Base-by-base conservation (phyloP, 2,329 filamentous ascomycete species). In the Cercospora sp. region DNA sequence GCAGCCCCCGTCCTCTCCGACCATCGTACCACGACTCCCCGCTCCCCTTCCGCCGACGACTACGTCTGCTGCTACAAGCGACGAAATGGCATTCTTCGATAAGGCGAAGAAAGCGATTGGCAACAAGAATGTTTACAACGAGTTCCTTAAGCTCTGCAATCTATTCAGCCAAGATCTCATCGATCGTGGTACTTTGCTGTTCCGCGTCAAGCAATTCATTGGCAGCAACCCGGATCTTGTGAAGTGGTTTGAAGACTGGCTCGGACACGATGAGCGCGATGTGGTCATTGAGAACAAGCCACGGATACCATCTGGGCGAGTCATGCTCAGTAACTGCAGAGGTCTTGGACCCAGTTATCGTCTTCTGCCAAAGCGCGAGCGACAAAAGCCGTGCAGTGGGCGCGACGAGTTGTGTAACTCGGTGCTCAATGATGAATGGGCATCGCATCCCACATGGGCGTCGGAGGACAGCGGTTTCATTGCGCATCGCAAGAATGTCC, bases 401-500 rank as follows among this genome's bases (percentile, higher is more conserved):
- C 91, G 95, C 57, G 95, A 99, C 77, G 93, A 97, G 79, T 89
- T 99, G 73, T 99, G 95, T 81, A 90, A 92, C 73, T 90, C 91
- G 26, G 94, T 99, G 0, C 85, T 99, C 65, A 99, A 99, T 73
- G 95, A 99, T 74, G 92, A 97, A 73, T 99, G 95, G 95, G 95
- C 95, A 1, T 98, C 94, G 28, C 95, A 99, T 81, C 95, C 95
- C 3, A 99, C 95, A 0, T 99, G 95, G 95, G 95, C 94, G 1
- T 98, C 94, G 0, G 95, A 99, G 80, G 95, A 99, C 77, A 97
- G 92, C 55, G 95, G 95, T 0, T 99, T 99, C 75, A 94, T 99
- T 68, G 95, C 95, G 12, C 95, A 99, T 81, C 89, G 94, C 70
- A 99, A 99, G 86, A 99, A 99, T 75, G 88, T 91, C 65, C 97